Evolutionary conservation across 106 monocot genomes (phyloP).

Genomic region (Gastrodia elata): DNA sequence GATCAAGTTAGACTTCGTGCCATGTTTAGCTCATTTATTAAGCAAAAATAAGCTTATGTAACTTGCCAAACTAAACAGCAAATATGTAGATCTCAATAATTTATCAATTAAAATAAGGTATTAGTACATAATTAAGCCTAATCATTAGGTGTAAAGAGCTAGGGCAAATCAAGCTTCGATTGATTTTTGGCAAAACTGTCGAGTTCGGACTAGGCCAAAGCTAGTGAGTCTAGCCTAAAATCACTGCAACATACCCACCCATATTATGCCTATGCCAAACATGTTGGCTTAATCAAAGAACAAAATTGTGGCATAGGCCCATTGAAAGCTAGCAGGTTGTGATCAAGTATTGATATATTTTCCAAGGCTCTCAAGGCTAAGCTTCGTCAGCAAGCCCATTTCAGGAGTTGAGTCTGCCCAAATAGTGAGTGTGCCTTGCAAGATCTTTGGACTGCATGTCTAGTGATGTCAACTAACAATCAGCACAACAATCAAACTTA

Average conservation of each 20-base stretch:
- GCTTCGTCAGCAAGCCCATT: no score
- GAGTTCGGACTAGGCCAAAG: neutral
- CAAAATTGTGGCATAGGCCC: neutral
- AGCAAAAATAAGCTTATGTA: neutral
- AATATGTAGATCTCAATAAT: neutral
- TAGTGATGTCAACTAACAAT: neutral
- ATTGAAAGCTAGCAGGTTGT: neutral
- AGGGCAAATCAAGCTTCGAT: neutral
- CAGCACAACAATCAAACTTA: neutral
- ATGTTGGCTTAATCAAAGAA: neutral
- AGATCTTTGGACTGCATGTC: neutral
- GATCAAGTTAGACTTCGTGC: no score
- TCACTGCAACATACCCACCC: no score
- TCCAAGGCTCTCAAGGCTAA: neutral
- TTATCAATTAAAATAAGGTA: neutral
- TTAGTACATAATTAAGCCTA: neutral
- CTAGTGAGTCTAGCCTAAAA: no score
- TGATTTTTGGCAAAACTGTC: neutral
- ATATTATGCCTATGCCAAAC: neutral
- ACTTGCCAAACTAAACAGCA: neutral
- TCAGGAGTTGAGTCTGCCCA: no score
- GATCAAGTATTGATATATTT: neutral
- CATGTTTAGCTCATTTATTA: no score
- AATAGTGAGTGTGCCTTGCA: no score
- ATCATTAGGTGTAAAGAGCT: neutral